These are phyloP conservation scores for Barbarea vulgaris DNA, from an alignment of 345 rosid species.

Conservation along the genomic window DNA sequence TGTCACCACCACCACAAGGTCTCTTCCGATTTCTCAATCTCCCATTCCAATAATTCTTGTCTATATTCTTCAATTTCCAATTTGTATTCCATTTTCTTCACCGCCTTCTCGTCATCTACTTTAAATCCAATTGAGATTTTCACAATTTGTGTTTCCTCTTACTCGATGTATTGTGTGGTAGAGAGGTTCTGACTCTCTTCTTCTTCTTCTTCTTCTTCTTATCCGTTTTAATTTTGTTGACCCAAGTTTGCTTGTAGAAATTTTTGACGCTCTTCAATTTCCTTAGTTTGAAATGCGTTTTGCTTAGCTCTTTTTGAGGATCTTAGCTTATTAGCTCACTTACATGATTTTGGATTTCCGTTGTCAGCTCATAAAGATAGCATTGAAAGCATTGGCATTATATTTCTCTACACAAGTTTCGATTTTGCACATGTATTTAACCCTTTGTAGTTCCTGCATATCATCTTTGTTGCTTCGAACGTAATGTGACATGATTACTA, in stretches of 20 bases:
- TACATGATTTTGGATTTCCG: slow-evolving; percentile 1
- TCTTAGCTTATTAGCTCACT: neutral
- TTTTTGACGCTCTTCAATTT: neutral
- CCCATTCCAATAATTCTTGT: neutral
- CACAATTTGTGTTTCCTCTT: neutral
- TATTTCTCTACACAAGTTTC: neutral
- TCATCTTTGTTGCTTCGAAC: neutral
- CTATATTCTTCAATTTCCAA: neutral
- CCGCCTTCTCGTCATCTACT: neutral
- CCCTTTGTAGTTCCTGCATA: neutral
- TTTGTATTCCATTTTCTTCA: neutral
- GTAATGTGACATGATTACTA: neutral
- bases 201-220: slow-evolving; percentile 3
- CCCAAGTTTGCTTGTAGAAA: slow-evolving; percentile 1
- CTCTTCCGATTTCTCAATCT: slow-evolving; percentile 18
- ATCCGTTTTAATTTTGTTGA: neutral
- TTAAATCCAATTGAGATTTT: neutral
- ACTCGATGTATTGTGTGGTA: neutral
- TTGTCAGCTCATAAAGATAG: slow-evolving; percentile 14
- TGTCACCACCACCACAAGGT: slow-evolving; percentile 1
- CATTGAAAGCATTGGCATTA: neutral
- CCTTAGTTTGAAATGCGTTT: neutral
- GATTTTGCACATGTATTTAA: neutral
- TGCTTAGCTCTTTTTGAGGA: neutral
- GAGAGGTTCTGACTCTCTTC: neutral